These are phyloP conservation scores for Sordariomycetes sp. DNA, from an alignment of 2,329 filamentous ascomycete species.

Conservation along the genomic window DNA sequence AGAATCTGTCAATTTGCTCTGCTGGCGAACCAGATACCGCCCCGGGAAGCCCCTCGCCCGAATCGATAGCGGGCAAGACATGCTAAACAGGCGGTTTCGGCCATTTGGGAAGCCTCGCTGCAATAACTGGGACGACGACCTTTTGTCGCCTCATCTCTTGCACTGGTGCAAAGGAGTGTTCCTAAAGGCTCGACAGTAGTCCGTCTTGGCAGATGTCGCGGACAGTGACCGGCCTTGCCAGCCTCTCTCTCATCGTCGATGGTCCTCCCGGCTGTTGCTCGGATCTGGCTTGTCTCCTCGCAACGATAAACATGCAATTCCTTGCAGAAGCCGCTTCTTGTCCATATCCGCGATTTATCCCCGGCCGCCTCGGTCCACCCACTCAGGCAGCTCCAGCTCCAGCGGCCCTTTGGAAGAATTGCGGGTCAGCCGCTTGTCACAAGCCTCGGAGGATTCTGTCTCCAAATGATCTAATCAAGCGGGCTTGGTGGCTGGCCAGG, in stretches of 20 bases:
- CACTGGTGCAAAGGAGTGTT: no score
- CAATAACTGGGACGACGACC: no score
- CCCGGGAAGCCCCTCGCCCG: no score
- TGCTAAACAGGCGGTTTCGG: no score
- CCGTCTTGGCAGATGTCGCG: no score
- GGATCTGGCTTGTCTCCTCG: neutral
- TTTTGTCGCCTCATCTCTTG: no score
- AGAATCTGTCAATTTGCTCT: no score
- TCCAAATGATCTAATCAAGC: conserved; percentile 3
- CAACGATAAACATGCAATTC: neutral
- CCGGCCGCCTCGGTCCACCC: neutral
- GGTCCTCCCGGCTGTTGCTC: neutral
- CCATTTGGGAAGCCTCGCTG: no score
- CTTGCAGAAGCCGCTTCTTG: neutral
- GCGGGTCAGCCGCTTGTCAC: conserved; percentile 22
- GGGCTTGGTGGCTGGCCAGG: conserved; percentile 3
- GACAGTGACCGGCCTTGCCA: no score
- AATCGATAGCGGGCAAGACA: no score
- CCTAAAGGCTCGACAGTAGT: no score
- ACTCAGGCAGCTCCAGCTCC: neutral
- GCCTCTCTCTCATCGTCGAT: conserved; percentile 1
- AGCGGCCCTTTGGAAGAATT: conserved; percentile 35
- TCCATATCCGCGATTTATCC: neutral
- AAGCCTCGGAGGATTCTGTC: conserved; percentile 35
- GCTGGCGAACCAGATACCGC: no score